Evolutionary conservation across 2,329 filamentous ascomycete genomes (phyloP), one percentile per base, ranked within the genome.

Genomic region (Talaromyces piceae): DNA sequence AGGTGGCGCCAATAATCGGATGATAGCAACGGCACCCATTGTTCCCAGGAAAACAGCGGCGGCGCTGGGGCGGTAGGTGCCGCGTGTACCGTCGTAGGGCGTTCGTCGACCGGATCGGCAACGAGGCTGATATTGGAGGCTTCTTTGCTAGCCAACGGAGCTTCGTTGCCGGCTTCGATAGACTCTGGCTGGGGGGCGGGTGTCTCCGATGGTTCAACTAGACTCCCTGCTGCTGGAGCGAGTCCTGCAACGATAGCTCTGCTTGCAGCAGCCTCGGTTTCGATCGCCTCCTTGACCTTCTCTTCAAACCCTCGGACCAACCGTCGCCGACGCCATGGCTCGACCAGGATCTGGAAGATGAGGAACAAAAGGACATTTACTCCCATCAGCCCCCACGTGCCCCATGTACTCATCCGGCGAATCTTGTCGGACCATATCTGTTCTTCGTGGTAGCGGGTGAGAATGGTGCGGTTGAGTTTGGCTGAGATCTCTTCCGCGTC

Each of bases 401-500:
- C 91, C 93, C 93, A 98, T 0, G 93, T 98, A 67, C 87, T 93
- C 77, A 95, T 95, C 58, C 93, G 79, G 30, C 93, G 80, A 65
- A 98, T 98, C 61, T 95, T 91, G 67, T 98, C 93, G 64, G 88
- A 95, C 93, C 93, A 98, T 51, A 98, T 94, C 73, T 98, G 93
- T 74, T 98, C 93, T 72, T 98, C 93, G 68, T 98, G 93, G 70
- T 98, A 98, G 54, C 94, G 82, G 55, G 87, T 87, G 47, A 96
- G 75, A 60, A 97, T 96, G 47, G 85, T 83, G 55, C 86, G 83
- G 65, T 87, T 91, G 49, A 98, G 74, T 61, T 84, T 80, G 48
- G 83, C 81, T 50, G 84, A 81, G 1, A 90, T 80, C 55, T 87
- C 84, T 70, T 95, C 87, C 54, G 94, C 83, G 54, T 88, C 82